Conservation (phyloP, 1,284 basidiomycete genomes). For the Rhodotorula glutinis region DNA sequence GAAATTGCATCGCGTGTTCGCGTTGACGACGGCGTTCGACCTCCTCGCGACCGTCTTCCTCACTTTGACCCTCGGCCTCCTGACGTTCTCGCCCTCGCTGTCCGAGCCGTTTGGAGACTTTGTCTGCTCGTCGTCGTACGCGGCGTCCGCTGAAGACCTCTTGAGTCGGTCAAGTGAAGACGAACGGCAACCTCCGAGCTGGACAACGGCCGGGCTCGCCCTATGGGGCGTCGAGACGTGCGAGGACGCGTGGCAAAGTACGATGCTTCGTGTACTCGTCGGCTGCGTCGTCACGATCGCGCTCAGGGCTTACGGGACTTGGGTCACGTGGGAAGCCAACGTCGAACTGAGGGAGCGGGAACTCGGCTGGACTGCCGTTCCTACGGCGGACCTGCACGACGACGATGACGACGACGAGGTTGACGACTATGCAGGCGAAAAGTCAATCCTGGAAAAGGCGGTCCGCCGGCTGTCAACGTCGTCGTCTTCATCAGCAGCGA, state of each 20-base stretch:
- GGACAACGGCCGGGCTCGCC: constrained; percentile 10
- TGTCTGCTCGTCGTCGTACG: constrained; percentile 27
- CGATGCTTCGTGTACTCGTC: constrained; percentile 20
- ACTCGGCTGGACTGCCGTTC: neutral
- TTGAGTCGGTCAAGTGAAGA: neutral
- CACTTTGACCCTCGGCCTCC: constrained; percentile 22
- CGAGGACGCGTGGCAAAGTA: constrained; percentile 29
- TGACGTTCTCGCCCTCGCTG: constrained; percentile 27
- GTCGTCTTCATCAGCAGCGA: too few relatives aligned
- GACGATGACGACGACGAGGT: constrained; percentile 6
- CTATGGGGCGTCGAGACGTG: constrained; percentile 34
- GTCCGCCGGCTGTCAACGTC: neutral
- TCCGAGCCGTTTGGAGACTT: constrained; percentile 21
- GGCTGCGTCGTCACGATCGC: constrained; percentile 20
- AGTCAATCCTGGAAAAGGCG: neutral
- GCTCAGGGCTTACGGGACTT: constrained; percentile 14
- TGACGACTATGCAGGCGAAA: neutral
- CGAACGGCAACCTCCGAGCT: neutral
- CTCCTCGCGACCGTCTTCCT: constrained; percentile 21
- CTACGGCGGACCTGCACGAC: neutral
- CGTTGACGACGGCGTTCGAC: constrained; percentile 31
- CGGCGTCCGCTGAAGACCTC: constrained; percentile 4
- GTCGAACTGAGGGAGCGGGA: constrained; percentile 15
- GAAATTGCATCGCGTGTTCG: constrained; percentile 24
- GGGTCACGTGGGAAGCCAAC: constrained; percentile 25